Evolutionary conservation across 2,329 filamentous ascomycete genomes (phyloP), one percentile per base, ranked within the genome.

Genomic region (Scedosporium dehoogii): DNA sequence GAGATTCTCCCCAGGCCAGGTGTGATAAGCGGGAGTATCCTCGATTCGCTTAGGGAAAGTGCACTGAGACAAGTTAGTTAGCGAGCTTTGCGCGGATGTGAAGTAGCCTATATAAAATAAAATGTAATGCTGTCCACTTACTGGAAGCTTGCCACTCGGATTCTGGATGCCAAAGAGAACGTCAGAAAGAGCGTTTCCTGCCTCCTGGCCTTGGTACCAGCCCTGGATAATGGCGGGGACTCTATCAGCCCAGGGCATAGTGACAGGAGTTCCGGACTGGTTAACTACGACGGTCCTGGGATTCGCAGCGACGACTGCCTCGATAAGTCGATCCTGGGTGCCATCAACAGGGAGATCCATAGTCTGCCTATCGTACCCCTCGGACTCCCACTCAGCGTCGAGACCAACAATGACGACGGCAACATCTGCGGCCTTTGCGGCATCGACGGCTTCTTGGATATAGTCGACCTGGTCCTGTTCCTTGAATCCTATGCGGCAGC

Each of bases 191-290:
- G 84, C 85, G 66, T 89, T 88, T 0, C 87, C 87, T 3, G 84
- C 83, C 71, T 90, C 87, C 67, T 90, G 86, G 12, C 87, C 87
- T 64, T 86, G 85, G 67, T 88, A 90, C 87, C 86, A 90, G 85
- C 88, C 82, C 70, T 91, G 88, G 0, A 92, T 69, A 33, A 91
- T 85, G 1, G 86, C 83, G 3, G 86, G 82, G 2, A 88, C 85
- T 23, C 78, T 73, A 65, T 84, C 77, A 1, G 78, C 83, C 89
- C 88, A 92, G 16, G 87, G 87, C 85, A 90, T 86, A 1, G 81
- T 80, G 16, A 89, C 81, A 0, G 86, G 85, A 4, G 85, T 85
- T n/a, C 85, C 86, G 0, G 85, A 87, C 65, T 88, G 85, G 69
- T 86, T 86, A 18, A 91, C 81, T 0, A 91, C 85, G 16, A 89